phyloP scores from a whole-genome alignment of 768 basidiomycete species.

The Psilocybe cyanescens region DNA sequence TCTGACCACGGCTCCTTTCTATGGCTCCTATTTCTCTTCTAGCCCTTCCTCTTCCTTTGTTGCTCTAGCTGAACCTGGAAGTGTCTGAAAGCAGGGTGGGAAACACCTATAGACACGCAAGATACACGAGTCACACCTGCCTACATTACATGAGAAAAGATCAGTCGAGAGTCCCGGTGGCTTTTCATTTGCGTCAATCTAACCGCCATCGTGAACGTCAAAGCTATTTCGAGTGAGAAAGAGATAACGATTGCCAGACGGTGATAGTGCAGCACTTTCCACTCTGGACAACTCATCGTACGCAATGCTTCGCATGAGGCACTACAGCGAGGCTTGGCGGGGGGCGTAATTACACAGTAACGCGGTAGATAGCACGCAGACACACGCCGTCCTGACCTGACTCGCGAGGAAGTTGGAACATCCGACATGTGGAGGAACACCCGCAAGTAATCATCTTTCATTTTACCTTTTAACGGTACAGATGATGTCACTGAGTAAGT shows the following conservation, averaged over 20 bases:
- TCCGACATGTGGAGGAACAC: too few relatives aligned
- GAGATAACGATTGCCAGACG: slow-evolving; percentile 19
- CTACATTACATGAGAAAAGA: slow-evolving; percentile 8
- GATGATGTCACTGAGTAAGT: too few relatives aligned
- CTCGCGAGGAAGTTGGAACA: too few relatives aligned
- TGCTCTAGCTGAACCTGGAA: background rate
- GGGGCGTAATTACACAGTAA: background rate
- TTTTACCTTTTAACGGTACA: too few relatives aligned
- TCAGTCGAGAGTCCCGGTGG: background rate
- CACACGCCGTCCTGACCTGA: too few relatives aligned
- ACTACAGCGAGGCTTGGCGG: too few relatives aligned
- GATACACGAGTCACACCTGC: background rate
- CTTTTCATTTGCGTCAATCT: slow-evolving; percentile 22
- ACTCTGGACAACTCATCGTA: background rate
- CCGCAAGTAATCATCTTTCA: too few relatives aligned
- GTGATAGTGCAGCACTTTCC: slow-evolving; percentile 14
- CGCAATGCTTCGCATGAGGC: too few relatives aligned
- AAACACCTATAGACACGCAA: background rate
- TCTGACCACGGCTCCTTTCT: background rate
- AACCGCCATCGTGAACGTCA: slow-evolving; percentile 12
- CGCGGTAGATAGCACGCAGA: background rate
- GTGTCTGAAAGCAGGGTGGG: too few relatives aligned
- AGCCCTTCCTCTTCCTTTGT: slow-evolving; percentile 7
- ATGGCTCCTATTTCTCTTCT: slow-evolving; percentile 2
- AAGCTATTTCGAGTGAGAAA: slow-evolving; percentile 9